phyloP scores from a whole-genome alignment of 768 basidiomycete species.

The Leucosporidium creatinivorum region DNA sequence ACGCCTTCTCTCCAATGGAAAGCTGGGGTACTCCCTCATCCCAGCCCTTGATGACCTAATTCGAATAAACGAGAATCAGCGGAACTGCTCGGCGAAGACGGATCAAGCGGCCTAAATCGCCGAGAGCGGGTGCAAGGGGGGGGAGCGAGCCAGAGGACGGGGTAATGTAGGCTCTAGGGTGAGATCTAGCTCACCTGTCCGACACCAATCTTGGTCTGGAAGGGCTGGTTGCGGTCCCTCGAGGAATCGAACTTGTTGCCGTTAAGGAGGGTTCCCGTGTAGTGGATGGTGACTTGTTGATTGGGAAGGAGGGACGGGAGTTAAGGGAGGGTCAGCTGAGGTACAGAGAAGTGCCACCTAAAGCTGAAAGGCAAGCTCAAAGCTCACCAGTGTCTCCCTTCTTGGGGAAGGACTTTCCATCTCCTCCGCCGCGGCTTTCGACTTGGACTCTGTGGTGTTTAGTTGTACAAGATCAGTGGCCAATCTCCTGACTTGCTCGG shows the following conservation, averaged over 20 bases:
- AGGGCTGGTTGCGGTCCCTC: conserved; percentile 51
- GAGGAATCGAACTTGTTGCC: conserved; percentile 57
- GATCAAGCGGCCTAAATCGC: neutral
- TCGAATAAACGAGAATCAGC: neutral
- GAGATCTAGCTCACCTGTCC: conserved; percentile 60
- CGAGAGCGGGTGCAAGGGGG: no score
- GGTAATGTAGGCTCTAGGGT: neutral
- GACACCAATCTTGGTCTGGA: conserved; percentile 51
- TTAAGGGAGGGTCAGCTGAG: no score
- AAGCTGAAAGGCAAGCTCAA: no score
- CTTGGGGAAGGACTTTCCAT: conserved; percentile 59
- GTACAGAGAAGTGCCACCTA: no score
- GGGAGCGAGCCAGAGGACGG: neutral
- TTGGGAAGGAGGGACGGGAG: no score
- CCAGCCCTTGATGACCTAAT: conserved; percentile 52
- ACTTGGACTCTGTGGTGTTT: conserved; percentile 52
- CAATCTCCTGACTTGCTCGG: no score
- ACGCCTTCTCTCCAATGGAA: conserved; percentile 60
- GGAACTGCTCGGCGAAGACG: no score
- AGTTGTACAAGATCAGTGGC: no score
- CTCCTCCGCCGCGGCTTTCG: conserved; percentile 53
- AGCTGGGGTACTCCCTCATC: conserved; percentile 81
- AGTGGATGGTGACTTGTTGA: conserved; percentile 56
- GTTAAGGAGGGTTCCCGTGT: conserved; percentile 54
- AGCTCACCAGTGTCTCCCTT: conserved; percentile 48